Base-by-base conservation (phyloP, 169 alveolate genomes). In the Plasmodium vivax region DNA sequence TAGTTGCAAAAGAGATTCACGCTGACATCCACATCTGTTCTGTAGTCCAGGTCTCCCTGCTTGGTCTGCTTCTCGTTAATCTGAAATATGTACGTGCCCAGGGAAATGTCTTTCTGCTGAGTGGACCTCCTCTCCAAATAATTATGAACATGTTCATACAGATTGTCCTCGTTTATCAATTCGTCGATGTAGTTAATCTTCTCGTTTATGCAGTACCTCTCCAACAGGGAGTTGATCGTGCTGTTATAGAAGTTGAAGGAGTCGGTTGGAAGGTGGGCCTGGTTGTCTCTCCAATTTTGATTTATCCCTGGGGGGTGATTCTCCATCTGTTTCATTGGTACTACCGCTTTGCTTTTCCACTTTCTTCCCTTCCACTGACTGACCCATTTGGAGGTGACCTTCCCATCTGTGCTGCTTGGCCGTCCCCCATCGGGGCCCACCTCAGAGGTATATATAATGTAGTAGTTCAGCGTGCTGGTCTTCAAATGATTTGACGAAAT, bases 191-290 rank as follows among this genome's bases (percentile, higher is more conserved):
- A 90, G n/a, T 56, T 90, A 19, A 90, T 80, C 30, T 90, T 79
- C 82, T 90, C 94, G 23, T 90, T 90, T 80, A 90, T 38, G 58
- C 83, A 90, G 62, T 90, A 74, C 72, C 80, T 90, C 68, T 81
- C 45, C 14, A 90, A n/a, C 62, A 90, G 94, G 2, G 75, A 9
- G 47, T 41, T 45, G 23, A 90, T 79, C 36, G 91, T 90, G 34
- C 54, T 81, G 54, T 90, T 90, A 51, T 90, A 90, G 82, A 80
- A 62, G 36, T 73, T 41, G n/a, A 90, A 90, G 4, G 79, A 47
- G 54, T 19, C 5, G 43, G 14, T 54, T 71, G 74, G 0, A 3
- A n/a, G n/a, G 14, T 41, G 34, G 34, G 9, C 7, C 14, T 10
- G 23, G 51, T 38, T 84, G 5, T 23, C 56, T 1, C 4, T 71